Base-by-base conservation (phyloP, 345 rosid genomes). In the Passiflora organensis region DNA sequence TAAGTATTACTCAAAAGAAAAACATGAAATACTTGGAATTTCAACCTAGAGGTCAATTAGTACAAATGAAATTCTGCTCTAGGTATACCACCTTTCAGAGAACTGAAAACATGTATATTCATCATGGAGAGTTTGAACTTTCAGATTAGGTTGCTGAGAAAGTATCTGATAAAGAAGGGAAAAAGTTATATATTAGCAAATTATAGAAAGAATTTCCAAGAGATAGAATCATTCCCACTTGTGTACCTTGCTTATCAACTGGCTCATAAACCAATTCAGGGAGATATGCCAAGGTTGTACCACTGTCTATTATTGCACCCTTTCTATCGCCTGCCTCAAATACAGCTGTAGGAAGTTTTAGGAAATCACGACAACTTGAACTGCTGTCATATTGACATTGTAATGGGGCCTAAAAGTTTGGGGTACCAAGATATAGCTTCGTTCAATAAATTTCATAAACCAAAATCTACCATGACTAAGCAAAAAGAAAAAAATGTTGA, bases 281-380 rank as follows among this genome's bases (percentile, higher is more conserved):
- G 62, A 93, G 95, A 79, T 89, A 93, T 48, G 99, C 99, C 75
- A 93, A 80, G 59, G 99, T 86, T 61, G 99, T 93, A 60, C 95
- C 99, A 70, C 99, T 93, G 67, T 93, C 99, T 43, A 93, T 85
- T 69, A 93, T 93, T 43, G 95, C 77, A 49, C 93, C 95, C 65
- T 75, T 77, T 64, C 73, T 70, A 51, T 84, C 96, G 63, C 90
- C 96, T 10, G 71, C 69, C 63, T 82, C 83, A 44, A 76, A 86
- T 53, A 80, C 65, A 67, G 81, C 89, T 6, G 72, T 56, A 51
- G 96, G 76, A 70, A 93, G 78, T 64, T 76, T 74, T 48, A 93
- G 85, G 62, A 82, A 74, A 44, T 80, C 82, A 66, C 14, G 69
- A 68, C 87, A 60, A 91, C 96, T 84, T 88, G 88, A 76, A 91